Conservation (phyloP, 768 basidiomycete genomes). For the Lentinula guzmanii region DNA sequence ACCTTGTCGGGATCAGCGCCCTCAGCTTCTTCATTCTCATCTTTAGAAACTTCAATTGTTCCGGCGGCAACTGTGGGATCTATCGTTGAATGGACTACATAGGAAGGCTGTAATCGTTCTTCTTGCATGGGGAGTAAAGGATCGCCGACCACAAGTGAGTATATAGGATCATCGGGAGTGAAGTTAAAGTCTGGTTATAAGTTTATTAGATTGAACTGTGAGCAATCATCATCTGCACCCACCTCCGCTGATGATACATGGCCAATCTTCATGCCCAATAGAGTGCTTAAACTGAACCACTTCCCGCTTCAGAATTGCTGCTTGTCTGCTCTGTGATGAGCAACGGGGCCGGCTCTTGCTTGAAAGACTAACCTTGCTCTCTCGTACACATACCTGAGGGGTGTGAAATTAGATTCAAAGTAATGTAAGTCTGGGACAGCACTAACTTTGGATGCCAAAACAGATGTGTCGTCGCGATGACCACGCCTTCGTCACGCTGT, state of each 20-base stretch:
- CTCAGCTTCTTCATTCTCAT: slow-evolving; percentile 39
- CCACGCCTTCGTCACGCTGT: slow-evolving; percentile 42
- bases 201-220: background rate
- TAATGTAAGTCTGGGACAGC: background rate
- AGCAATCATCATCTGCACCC: slow-evolving; percentile 10
- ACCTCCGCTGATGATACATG: slow-evolving; percentile 84
- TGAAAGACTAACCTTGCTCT: slow-evolving; percentile 48
- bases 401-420: slow-evolving; percentile 7
- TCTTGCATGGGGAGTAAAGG: slow-evolving; percentile 50
- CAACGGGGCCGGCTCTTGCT: background rate
- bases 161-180: slow-evolving; percentile 73
- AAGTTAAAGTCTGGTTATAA: slow-evolving; percentile 73
- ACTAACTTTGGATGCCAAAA: slow-evolving; percentile 89
- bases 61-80: slow-evolving; percentile 48
- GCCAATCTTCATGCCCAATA: slow-evolving; percentile 50
- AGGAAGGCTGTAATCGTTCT: slow-evolving; percentile 49
- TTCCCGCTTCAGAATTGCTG: slow-evolving; percentile 66
- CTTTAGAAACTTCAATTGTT: slow-evolving; percentile 19
- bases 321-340: slow-evolving; percentile 49
- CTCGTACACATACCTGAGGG: slow-evolving; percentile 71
- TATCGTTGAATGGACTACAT: slow-evolving; percentile 66
- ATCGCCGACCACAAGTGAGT: slow-evolving; percentile 68
- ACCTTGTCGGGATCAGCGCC: slow-evolving; percentile 59
- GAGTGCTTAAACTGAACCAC: slow-evolving; percentile 48
- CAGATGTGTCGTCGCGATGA: slow-evolving; percentile 86